Base-by-base conservation (phyloP, 108 stramenopile genomes). In the Nitzschia palea region DNA sequence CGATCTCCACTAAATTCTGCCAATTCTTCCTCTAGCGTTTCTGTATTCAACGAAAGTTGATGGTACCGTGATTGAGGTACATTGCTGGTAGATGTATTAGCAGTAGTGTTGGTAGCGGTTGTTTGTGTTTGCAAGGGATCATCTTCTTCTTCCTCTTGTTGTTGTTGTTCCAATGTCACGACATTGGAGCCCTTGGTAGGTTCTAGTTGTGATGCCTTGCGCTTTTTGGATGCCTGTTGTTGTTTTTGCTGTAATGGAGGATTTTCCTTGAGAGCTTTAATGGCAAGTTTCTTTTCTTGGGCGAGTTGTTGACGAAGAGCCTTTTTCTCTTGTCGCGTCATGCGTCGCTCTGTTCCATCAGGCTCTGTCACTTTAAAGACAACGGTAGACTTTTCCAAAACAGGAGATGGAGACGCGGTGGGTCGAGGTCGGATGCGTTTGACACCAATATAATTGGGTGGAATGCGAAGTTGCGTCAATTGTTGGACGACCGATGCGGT, bases 241-340 rank as follows among this genome's bases (percentile, higher is more conserved):
- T n/a, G n/a, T n/a, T n/a, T n/a, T n/a, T n/a, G n/a, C n/a, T n/a
- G n/a, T n/a, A n/a, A n/a, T n/a, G n/a, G n/a, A 61, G 40, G 33
- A 3, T 65, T 67, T 20, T 71, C 56, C 48, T 79, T 73, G 6
- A 12, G 4, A 5, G 9, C 47, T 20, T 20, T 4, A 5, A 8
- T 48, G 40, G 64, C 78, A 12, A 59, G 60, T 44, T 74, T 71
- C 27, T 77, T 44, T 36, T 56, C 82, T 40, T 44, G 47, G 32
- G 53, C 69, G 25, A 86, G 20, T 71, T 82, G 47, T 30, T 60
- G 34, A 42, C 83, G 87, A 14, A 70, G 23, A n/a, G 73, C 57
- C 66, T 79, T 86, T 71, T 90, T 93, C 67, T 93, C 89, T 60
- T 77, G 62, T n/a, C 55, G 77, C 6, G 85, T 88, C 91, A 89